phyloP scores from a whole-genome alignment of 2,329 filamentous ascomycete species.

The Ascochyta rabiei region DNA sequence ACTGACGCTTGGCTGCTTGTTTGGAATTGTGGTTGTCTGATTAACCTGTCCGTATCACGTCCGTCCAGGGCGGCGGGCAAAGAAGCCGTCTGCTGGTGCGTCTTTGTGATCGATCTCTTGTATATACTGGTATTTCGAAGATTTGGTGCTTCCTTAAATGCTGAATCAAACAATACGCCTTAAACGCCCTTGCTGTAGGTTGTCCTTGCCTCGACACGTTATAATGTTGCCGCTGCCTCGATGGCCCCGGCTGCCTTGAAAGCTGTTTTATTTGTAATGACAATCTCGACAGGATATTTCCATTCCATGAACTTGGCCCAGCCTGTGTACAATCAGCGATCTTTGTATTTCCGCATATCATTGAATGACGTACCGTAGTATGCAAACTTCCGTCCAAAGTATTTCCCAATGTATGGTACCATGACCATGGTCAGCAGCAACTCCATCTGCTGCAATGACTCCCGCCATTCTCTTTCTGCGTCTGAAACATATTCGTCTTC shows the following conservation, averaged over 20 bases:
- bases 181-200: slow-evolving; percentile 14
- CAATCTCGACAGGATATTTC: slow-evolving; percentile 83
- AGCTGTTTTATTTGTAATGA: slow-evolving; percentile 52
- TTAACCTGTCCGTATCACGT: background rate
- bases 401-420: slow-evolving; percentile 93
- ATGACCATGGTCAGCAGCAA: slow-evolving; percentile 92
- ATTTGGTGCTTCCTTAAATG: background rate
- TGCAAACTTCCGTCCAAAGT: slow-evolving; percentile 90
- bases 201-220: slow-evolving; percentile 3
- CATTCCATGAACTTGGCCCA: slow-evolving; percentile 96
- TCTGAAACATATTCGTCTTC: slow-evolving; percentile 73
- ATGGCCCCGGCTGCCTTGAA: slow-evolving; percentile 56
- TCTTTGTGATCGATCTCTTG: background rate
- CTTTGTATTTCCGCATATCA: background rate
- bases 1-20: background rate
- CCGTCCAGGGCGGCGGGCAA: background rate
- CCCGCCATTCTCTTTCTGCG: slow-evolving; percentile 93
- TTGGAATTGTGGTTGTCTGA: background rate
- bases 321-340: slow-evolving; percentile 60
- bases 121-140: background rate
- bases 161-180: background rate
- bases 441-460: slow-evolving; percentile 91
- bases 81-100: background rate
- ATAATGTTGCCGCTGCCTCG: slow-evolving; percentile 55
- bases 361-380: slow-evolving; percentile 79